Percentiles rank a stretch among this genome's conserved stretches.
phyloP scores from a whole-genome alignment of 345 rosid genomes.

The Populus alba region DNA sequence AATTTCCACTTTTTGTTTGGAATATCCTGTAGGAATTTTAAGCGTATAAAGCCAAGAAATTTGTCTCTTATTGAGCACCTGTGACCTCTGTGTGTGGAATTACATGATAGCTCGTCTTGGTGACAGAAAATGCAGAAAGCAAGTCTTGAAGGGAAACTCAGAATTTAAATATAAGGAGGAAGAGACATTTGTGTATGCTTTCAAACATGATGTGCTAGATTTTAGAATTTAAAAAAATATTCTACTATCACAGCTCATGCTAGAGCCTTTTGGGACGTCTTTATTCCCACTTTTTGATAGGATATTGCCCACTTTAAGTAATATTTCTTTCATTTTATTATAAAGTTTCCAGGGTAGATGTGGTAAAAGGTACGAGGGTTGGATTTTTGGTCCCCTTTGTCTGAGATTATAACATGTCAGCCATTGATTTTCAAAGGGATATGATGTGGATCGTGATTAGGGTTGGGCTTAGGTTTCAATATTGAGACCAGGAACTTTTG shows the following conservation, averaged over 20 bases:
- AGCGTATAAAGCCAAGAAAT: too few species aligned
- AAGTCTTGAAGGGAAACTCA: too few species aligned
- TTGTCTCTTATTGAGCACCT: too few species aligned
- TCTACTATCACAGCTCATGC: not conserved
- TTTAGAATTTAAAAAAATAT: not conserved
- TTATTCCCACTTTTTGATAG: not conserved
- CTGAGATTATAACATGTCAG: not conserved
- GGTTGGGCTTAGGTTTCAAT: not conserved
- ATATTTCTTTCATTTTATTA: not conserved
- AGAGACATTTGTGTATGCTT: not conserved
- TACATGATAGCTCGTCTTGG: too few species aligned
- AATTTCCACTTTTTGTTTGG: too few species aligned
- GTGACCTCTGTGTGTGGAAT: too few species aligned
- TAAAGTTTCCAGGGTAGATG: not conserved
- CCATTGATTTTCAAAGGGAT: not conserved
- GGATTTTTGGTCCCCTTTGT: not conserved
- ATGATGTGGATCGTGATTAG: slow-evolving; percentile 3
- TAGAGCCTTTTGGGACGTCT: not conserved
- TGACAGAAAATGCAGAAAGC: too few species aligned
- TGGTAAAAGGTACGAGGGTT: not conserved
- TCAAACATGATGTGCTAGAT: not conserved
- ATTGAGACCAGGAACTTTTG: not conserved
- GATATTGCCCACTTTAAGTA: not conserved
- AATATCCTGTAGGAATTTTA: too few species aligned
- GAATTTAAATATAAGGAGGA: too few species aligned